Conservation (phyloP, 1,284 basidiomycete species). For the Vanrija pseudolonga region DNA sequence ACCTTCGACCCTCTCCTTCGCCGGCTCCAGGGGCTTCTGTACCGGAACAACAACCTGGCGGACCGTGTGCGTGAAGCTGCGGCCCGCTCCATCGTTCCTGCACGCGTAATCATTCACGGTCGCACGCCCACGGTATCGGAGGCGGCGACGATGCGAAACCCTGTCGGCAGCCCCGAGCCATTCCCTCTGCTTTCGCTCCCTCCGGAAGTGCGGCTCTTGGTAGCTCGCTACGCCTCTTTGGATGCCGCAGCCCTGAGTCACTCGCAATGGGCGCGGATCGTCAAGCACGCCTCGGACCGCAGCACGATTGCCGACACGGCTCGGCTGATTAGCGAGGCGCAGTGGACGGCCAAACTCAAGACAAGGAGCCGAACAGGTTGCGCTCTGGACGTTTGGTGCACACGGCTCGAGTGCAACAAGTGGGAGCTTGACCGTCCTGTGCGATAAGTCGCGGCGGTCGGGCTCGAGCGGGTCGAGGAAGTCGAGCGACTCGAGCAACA, state of each 20-base stretch:
- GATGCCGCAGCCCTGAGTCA: conserved; percentile 35
- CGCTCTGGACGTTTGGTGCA: too few species aligned
- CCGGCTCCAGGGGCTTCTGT: conserved; percentile 13
- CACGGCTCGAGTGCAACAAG: too few species aligned
- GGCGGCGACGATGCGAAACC: conserved; percentile 9
- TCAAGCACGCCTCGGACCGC: conserved; percentile 25
- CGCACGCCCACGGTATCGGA: conserved; percentile 11
- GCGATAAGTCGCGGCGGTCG: too few species aligned
- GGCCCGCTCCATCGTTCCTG: conserved; percentile 18
- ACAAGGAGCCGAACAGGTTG: too few species aligned
- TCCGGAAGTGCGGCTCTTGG: conserved; percentile 32
- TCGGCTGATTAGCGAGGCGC: not conserved
- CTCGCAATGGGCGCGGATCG: conserved; percentile 31
- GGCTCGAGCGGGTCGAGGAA: too few species aligned
- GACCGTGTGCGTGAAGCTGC: conserved; percentile 28
- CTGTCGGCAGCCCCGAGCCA: not conserved
- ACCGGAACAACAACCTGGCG: conserved; percentile 35
- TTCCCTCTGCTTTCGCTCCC: conserved; percentile 41
- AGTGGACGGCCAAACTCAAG: not conserved
- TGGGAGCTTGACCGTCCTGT: too few species aligned
- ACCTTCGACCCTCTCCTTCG: too few species aligned
- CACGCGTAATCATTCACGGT: conserved; percentile 39
- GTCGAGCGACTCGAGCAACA: too few species aligned
- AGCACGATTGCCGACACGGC: conserved; percentile 9
- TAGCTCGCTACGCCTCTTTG: conserved; percentile 29